phyloP scores from a whole-genome alignment of 805 yeast genomes.

The Yarrowia sp. region DNA sequence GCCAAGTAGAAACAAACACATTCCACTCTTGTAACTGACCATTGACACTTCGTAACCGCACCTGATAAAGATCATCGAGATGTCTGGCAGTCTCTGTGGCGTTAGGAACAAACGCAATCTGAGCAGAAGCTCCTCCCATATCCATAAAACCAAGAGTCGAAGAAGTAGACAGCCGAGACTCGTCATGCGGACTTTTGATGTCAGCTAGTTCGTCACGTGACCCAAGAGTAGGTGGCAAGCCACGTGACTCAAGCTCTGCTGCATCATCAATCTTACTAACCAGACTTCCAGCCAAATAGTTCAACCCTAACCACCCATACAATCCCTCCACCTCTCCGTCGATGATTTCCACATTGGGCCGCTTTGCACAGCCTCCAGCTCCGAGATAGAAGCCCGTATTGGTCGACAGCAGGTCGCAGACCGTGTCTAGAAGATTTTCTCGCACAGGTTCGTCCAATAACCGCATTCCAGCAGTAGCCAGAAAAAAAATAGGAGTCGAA shows the following conservation, averaged over 20 bases:
- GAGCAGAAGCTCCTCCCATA: constrained; percentile 99
- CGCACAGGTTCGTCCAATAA: constrained; percentile 65
- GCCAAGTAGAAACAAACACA: constrained; percentile 94
- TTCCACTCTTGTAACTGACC: constrained; percentile 59
- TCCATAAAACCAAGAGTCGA: constrained; percentile 90
- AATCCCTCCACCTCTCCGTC: constrained; percentile 96
- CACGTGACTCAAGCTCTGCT: constrained; percentile 19
- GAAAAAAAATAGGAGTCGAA: constrained; percentile 85
- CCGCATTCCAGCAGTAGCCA: constrained; percentile 98
- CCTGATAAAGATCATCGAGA: constrained; percentile 71
- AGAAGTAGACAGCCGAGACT: background rate
- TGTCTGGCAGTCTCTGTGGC: constrained; percentile 67
- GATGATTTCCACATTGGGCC: constrained; percentile 77
- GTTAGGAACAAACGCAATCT: constrained; percentile 88
- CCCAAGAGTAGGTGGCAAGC: background rate
- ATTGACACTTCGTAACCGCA: constrained; percentile 71
- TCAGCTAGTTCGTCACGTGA: constrained; percentile 45
- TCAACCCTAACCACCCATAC: constrained; percentile 94
- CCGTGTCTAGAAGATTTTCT: constrained; percentile 59
- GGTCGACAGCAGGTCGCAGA: constrained; percentile 64
- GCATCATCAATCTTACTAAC: constrained; percentile 39
- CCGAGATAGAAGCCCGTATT: constrained; percentile 64
- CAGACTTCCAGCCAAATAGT: constrained; percentile 76
- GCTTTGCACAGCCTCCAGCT: constrained; percentile 55
- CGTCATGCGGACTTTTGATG: constrained; percentile 44